These are phyloP conservation scores for Ogataea hybrid DNA, from an alignment of 1,139 yeast genomes.

Conservation along the genomic window DNA sequence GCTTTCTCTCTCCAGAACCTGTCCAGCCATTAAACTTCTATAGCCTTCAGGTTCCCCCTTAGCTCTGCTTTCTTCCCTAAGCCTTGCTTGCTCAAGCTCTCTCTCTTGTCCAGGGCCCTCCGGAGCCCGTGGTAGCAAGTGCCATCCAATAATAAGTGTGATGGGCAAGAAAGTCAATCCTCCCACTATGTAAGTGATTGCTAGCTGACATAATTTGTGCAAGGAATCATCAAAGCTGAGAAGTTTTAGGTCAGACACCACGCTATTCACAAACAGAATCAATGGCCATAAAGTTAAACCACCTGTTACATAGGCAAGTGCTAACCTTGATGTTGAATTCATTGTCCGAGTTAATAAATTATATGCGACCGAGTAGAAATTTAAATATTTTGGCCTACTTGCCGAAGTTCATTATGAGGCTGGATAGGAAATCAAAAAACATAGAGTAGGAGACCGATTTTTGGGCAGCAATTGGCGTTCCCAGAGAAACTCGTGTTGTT, in stretches of 20 bases:
- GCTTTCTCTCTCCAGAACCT: conserved; percentile 54
- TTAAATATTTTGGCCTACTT: too few species aligned
- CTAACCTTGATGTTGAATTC: neutral
- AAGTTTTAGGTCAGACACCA: neutral
- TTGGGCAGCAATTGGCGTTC: too few species aligned
- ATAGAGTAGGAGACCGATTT: too few species aligned
- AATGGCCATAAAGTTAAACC: conserved; percentile 1
- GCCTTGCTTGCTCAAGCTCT: conserved; percentile 23
- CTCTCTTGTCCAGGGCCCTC: conserved; percentile 14
- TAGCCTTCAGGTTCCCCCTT: conserved; percentile 34
- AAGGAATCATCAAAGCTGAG: conserved; percentile 6
- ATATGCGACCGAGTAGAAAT: too few species aligned
- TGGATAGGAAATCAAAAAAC: too few species aligned
- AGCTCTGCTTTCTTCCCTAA: conserved; percentile 25
- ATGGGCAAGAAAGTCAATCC: conserved; percentile 78
- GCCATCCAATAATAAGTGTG: conserved; percentile 38
- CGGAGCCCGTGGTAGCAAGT: conserved; percentile 34
- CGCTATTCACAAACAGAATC: neutral
- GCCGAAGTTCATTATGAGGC: too few species aligned
- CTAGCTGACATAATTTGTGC: conserved; percentile 17
- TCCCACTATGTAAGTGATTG: conserved; percentile 56
- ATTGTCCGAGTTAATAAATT: neutral
- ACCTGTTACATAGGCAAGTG: neutral
- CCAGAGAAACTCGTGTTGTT: too few species aligned
- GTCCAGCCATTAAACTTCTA: conserved; percentile 53